Evolutionary conservation across 2,329 filamentous ascomycete species (phyloP).

Genomic region (Claviceps maximensis): DNA sequence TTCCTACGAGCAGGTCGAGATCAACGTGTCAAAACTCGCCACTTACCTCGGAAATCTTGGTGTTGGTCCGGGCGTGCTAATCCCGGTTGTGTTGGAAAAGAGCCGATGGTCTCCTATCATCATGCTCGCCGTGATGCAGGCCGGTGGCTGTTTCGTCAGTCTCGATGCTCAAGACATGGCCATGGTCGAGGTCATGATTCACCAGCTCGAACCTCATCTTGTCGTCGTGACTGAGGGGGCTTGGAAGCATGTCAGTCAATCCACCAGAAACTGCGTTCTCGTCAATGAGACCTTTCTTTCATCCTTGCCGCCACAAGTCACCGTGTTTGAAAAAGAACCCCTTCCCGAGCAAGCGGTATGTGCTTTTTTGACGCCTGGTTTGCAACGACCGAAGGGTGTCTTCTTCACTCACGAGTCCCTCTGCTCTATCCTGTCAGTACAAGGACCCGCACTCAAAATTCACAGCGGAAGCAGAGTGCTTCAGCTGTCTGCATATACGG

Average conservation of each 20-base stretch:
- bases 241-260: constrained; percentile 24
- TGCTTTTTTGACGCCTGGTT: constrained; percentile 43
- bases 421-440: constrained; percentile 37
- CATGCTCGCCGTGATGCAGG: constrained; percentile 55
- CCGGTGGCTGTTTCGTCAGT: constrained; percentile 37
- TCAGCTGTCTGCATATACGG: constrained; percentile 40
- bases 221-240: constrained; percentile 31
- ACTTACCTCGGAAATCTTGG: constrained; percentile 37
- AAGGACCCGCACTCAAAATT: constrained; percentile 37
- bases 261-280: constrained; percentile 27
- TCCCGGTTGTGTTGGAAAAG: constrained; percentile 59
- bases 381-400: constrained; percentile 41
- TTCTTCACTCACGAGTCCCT: constrained; percentile 48
- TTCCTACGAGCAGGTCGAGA: constrained; percentile 27
- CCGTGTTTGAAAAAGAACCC: constrained; percentile 18
- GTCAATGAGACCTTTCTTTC: constrained; percentile 29
- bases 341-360: constrained; percentile 40
- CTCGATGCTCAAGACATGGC: constrained; percentile 32
- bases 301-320: constrained; percentile 19
- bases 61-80: constrained; percentile 37
- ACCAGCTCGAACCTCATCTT: constrained; percentile 29
- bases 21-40: constrained; percentile 24
- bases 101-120: constrained; percentile 54
- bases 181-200: constrained; percentile 28
- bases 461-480: constrained; percentile 39